These are phyloP conservation scores for Blyttiomyces sp. DNA, from an alignment of 371 early-diverging fungal species.

Conservation along the genomic window DNA sequence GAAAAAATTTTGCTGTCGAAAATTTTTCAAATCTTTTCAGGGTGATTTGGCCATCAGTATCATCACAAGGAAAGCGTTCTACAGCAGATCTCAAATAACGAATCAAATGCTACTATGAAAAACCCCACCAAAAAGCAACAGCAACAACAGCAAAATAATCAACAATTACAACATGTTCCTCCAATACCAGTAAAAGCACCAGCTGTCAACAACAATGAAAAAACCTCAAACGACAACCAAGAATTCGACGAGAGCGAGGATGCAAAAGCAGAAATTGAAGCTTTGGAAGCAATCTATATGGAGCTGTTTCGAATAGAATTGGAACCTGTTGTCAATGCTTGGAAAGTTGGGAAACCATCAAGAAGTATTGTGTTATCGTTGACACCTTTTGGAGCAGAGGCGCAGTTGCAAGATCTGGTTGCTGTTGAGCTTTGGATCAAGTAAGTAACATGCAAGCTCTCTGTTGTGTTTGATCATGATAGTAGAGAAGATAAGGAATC, in stretches of 20 bases:
- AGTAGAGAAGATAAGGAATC: no score
- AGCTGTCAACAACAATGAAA: no score
- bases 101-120: no score
- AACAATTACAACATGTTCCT: no score
- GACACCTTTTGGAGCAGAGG: conserved; percentile 8
- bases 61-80: no score
- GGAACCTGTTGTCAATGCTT: conserved; percentile 18
- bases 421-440: conserved; percentile 17
- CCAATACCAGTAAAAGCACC: no score
- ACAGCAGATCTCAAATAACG: no score
- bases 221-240: no score
- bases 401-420: conserved; percentile 18
- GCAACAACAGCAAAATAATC: not conserved
- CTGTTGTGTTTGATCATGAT: not conserved
- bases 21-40: no score
- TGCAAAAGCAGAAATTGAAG: conserved; percentile 25
- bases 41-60: no score
- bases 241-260: conserved; percentile 12
- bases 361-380: conserved; percentile 9
- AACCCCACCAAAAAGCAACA: not conserved
- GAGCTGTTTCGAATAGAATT: conserved; percentile 22
- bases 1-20: no score
- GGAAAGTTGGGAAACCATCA: conserved; percentile 18
- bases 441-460: conserved; percentile 15
- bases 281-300: conserved; percentile 32